Conservation (phyloP, 164 flowering plant species). For the Dillenia turbinata region DNA sequence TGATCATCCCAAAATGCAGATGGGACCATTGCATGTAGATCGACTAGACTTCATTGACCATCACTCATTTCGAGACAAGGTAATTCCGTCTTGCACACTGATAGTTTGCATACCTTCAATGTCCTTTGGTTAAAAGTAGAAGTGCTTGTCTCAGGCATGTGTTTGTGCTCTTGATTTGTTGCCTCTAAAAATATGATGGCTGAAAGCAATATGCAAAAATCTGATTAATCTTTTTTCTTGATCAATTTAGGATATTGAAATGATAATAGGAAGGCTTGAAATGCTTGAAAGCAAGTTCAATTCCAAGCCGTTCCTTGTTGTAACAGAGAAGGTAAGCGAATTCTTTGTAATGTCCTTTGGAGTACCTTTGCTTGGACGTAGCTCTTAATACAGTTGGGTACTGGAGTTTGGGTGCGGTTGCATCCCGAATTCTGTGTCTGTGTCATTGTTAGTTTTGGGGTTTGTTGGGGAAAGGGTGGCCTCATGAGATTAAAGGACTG, state of each 20-base stretch:
- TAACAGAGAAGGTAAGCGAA: conserved; percentile 76
- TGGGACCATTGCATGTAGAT: conserved; percentile 56
- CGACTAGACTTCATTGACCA: conserved; percentile 81
- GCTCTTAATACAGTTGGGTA: not conserved
- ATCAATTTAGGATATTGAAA: conserved; percentile 49
- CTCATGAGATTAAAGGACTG: too few species aligned
- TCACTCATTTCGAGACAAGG: conserved; percentile 53
- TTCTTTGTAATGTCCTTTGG: not conserved
- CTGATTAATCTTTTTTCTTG: conserved; percentile 3
- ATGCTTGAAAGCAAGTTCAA: conserved; percentile 39
- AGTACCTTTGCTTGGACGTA: not conserved
- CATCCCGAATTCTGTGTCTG: not conserved
- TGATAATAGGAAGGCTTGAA: conserved; percentile 37
- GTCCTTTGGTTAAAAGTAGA: not conserved
- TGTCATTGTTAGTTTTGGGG: too few species aligned
- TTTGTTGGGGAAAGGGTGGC: too few species aligned
- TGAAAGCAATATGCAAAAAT: not conserved
- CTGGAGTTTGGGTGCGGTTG: not conserved
- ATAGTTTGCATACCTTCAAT: not conserved
- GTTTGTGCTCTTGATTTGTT: not conserved
- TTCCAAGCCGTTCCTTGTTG: conserved; percentile 48
- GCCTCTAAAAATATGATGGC: not conserved
- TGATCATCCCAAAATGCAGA: conserved; percentile 31
- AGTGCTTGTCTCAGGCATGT: too few species aligned
- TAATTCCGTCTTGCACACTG: conserved; percentile 9